These are phyloP conservation scores for Rhododendron williamsianum DNA, from an alignment of 148 eudicot species.

Conservation along the genomic window DNA sequence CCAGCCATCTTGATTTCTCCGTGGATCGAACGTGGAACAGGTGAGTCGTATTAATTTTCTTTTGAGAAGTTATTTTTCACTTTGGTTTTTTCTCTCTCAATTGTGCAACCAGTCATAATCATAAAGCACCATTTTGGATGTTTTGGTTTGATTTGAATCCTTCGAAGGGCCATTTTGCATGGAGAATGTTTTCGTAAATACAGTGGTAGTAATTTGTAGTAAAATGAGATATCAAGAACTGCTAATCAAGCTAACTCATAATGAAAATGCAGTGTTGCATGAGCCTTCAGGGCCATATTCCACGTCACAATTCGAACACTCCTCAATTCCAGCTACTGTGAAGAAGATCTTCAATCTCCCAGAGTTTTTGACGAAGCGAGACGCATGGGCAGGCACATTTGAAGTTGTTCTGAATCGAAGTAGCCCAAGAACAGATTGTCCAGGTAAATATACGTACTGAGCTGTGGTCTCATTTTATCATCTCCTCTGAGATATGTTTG, in stretches of 20 bases:
- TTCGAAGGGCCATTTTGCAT: background rate
- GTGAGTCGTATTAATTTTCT: constrained; percentile 20
- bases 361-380: constrained; percentile 66
- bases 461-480: background rate
- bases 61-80: background rate
- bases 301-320: constrained; percentile 68
- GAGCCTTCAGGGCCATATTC: constrained; percentile 62
- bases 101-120: background rate
- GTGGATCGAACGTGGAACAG: constrained; percentile 70
- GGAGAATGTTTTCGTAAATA: background rate
- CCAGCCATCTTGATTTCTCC: constrained; percentile 71
- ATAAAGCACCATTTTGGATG: too few species aligned
- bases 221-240: background rate
- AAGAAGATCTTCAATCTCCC: constrained; percentile 71
- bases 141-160: too few species aligned
- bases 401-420: constrained; percentile 42
- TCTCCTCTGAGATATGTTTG: background rate
- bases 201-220: background rate
- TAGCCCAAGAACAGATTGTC: constrained; percentile 75
- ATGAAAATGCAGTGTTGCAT: constrained; percentile 56
- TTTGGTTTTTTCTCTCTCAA: background rate
- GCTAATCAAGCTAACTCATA: background rate
- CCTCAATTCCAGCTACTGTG: constrained; percentile 72
- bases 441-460: constrained; percentile 31
- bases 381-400: constrained; percentile 83